Evolutionary conservation across 78 protist species (phyloP), one percentile per base, ranked within the genome.

Genomic region (Emiliania huxleyi): DNA sequence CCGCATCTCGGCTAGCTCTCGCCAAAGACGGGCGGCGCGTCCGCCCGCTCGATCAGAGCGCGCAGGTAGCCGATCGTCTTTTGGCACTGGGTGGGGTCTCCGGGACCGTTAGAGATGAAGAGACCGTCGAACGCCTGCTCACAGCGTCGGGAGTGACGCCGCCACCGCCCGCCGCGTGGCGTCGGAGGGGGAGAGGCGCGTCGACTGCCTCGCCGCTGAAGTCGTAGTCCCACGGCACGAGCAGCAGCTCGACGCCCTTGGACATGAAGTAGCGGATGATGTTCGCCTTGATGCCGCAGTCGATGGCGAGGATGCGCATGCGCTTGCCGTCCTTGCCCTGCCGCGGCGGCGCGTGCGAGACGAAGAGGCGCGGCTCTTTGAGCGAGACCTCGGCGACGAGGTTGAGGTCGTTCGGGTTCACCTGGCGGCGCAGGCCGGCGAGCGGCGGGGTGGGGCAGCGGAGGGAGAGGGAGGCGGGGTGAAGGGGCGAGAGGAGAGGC

Each of bases 141-240:
- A n/a, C n/a, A n/a, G n/a, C n/a, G n/a, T n/a, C n/a, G n/a, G 18
- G 91, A 90, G 19, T 87, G 35, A 49, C 83, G 77, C 29, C 90
- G 19, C 69, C 15, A 15, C 69, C 69, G 69, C 15, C n/a, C n/a
- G n/a, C n/a, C n/a, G n/a, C n/a, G n/a, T n/a, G n/a, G n/a, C n/a
- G n/a, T n/a, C n/a, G n/a, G n/a, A n/a, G n/a, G n/a, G n/a, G n/a
- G n/a, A n/a, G n/a, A n/a, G n/a, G n/a, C n/a, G n/a, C 99, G 91
- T 98, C 98, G 94, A 87, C 96, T 19, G 91, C 83, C 15, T 52
- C 87, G 37, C 73, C 87, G 85, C 37, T 56, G 73, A 97, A 94
- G 90, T 98, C 98, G 91, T 96, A 93, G 90, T 98, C 97, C 98
- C 98, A 97, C 40, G 99, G 99, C 29, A 98, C 99, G 35, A 98